These are phyloP conservation scores for Plantago major DNA, from an alignment of 257 asterid genomes.

Conservation along the genomic window DNA sequence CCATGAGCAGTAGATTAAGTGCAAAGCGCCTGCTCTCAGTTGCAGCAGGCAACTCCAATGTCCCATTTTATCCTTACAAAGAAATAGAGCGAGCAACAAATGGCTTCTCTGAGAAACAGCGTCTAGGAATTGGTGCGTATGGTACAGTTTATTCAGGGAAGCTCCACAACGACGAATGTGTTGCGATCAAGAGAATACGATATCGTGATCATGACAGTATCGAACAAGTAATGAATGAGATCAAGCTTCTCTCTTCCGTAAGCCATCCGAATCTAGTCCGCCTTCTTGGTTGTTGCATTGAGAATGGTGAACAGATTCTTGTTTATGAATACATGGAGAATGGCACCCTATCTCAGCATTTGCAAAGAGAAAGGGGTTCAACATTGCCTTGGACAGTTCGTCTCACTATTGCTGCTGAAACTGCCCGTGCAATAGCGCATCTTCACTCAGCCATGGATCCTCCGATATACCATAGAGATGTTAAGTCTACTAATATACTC, in stretches of 20 bases:
- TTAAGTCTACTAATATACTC: conserved; percentile 71
- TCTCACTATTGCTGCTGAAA: conserved; percentile 61
- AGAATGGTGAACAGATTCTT: conserved; percentile 61
- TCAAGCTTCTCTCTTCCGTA: conserved; percentile 69
- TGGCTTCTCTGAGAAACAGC: conserved; percentile 44
- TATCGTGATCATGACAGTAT: conserved; percentile 45
- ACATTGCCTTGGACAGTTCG: conserved; percentile 73
- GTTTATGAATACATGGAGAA: conserved; percentile 70
- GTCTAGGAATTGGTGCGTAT: conserved; percentile 77
- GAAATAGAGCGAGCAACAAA: conserved; percentile 65
- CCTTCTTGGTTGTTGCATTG: conserved; percentile 65
- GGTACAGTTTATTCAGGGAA: conserved; percentile 76
- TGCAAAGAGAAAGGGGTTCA: conserved; percentile 48
- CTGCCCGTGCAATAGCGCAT: conserved; percentile 65
- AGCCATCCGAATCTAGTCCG: conserved; percentile 73
- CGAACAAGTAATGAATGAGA: conserved; percentile 67
- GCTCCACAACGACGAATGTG: conserved; percentile 45
- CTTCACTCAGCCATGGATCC: conserved; percentile 65
- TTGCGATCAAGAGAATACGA: conserved; percentile 60
- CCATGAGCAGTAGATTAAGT: conserved; percentile 32
- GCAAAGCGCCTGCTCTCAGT: conserved; percentile 51
- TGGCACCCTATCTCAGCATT: conserved; percentile 73
- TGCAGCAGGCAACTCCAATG: conserved; percentile 53
- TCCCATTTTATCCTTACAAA: conserved; percentile 51
- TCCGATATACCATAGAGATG: conserved; percentile 70